Base-by-base conservation (phyloP, 192 early-diverging fungal species). In the Pilobolus umbonatus region DNA sequence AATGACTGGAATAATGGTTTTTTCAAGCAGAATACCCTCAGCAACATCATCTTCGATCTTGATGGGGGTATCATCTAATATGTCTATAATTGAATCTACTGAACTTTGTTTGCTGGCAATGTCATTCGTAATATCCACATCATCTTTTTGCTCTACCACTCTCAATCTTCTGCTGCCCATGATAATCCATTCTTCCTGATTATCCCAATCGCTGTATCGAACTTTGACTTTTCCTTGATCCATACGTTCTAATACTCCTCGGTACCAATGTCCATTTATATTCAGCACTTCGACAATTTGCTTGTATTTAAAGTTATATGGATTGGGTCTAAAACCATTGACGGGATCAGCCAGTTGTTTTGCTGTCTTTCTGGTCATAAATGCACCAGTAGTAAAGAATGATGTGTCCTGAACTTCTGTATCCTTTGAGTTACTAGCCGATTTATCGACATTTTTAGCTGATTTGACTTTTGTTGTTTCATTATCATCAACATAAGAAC, bases 101-200 rank as follows among this genome's bases (percentile, higher is more conserved):
- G 25, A n/a, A 25, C 29, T 49, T 10, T 6, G 12, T 14, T 12
- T n/a, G 47, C 4, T 49, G 47, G 17, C n/a, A n/a, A n/a, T n/a
- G n/a, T n/a, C n/a, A n/a, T 49, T 28, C 25, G 47, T 28, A 6
- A n/a, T 28, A 26, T 48, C n/a, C 7, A 30, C 58, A 8, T 62
- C 51, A 21, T 45, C 40, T 42, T 44, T 21, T 2, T 12, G 2
- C 25, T 24, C 24, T 1, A 56, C 15, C 3, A 58, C 30, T 11
- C 64, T 42, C 29, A 83, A 43, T 25, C 79, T 61, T 19, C 62
- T 53, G 51, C 79, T 80, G 14, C 72, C 79, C 28, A 76, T 74
- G 9, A 67, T 63, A 21, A 83, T 61, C 81, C 81, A 83, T 55
- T 83, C 78, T 39, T 82, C 77, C 56, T 74, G 58, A 5, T 73